Evolutionary conservation across 495 filamentous ascomycete genomes (phyloP).

Genomic region (Penicillium maclennaniae): DNA sequence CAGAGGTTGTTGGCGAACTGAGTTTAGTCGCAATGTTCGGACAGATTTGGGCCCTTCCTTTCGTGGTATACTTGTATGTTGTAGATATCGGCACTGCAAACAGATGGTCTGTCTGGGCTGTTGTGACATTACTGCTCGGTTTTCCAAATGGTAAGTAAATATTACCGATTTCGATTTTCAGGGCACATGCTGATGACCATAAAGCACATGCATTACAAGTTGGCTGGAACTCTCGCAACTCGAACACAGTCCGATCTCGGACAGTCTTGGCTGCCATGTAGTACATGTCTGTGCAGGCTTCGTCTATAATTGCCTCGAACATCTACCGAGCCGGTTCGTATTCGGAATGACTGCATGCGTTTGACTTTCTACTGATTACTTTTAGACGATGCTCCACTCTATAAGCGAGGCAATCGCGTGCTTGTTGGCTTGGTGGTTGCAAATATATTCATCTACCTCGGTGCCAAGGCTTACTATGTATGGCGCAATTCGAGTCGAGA

Average conservation of each 20-base stretch:
- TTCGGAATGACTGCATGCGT: conserved; percentile 23
- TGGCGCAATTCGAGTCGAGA: conserved; percentile 32
- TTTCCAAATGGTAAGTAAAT: conserved; percentile 51
- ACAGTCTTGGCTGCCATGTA: conserved; percentile 56
- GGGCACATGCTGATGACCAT: conserved; percentile 1
- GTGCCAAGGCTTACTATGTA: conserved; percentile 42
- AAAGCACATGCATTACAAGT: conserved; percentile 36
- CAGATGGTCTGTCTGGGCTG: conserved; percentile 53
- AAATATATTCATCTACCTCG: conserved; percentile 40
- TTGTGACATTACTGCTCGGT: conserved; percentile 54
- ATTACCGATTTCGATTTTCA: conserved; percentile 22
- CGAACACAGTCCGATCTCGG: conserved; percentile 52
- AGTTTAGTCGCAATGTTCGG: conserved; percentile 41
- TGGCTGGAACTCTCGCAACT: conserved; percentile 46
- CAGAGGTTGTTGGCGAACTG: conserved; percentile 49
- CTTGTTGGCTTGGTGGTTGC: conserved; percentile 43
- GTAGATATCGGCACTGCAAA: conserved; percentile 41
- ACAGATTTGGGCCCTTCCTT: conserved; percentile 55
- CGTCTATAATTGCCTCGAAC: conserved; percentile 52
- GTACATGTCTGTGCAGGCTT: conserved; percentile 48
- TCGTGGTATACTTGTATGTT: conserved; percentile 51
- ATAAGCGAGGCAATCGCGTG: conserved; percentile 49
- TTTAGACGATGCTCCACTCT: conserved; percentile 57
- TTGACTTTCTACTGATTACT: conserved; percentile 19
- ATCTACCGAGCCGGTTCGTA: conserved; percentile 52